phyloP scores from a whole-genome alignment of 106 monocot species.

The Hemerocallis citrina region DNA sequence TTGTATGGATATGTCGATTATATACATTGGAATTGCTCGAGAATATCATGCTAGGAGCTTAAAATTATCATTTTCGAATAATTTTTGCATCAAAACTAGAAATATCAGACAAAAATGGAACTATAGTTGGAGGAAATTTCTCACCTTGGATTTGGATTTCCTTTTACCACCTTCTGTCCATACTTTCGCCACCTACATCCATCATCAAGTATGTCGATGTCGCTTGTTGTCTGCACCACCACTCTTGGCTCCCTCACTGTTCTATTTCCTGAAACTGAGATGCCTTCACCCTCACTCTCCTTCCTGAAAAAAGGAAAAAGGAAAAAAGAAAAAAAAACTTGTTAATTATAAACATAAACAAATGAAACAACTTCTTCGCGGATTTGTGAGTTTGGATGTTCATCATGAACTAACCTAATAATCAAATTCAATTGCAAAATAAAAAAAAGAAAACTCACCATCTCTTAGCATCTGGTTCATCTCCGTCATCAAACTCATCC shows the following conservation, averaged over 20 bases:
- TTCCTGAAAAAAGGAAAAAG: slow-evolving; percentile 19
- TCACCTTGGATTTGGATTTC: slow-evolving; percentile 68
- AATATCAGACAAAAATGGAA: no score
- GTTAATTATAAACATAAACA: not conserved
- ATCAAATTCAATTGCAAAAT: not conserved
- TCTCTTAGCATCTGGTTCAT: slow-evolving; percentile 37
- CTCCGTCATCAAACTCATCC: slow-evolving; percentile 30
- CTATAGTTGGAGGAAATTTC: not conserved
- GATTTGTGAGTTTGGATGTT: not conserved
- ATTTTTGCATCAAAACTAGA: no score
- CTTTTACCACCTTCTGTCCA: slow-evolving; percentile 69
- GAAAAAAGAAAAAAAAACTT: not conserved
- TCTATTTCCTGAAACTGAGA: slow-evolving; percentile 22
- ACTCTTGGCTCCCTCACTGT: slow-evolving; percentile 51
- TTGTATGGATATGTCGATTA: no score
- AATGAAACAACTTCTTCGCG: not conserved
- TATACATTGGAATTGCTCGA: no score
- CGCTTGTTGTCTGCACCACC: slow-evolving; percentile 56
- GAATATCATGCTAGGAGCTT: no score
- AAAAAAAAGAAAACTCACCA: slow-evolving; percentile 24
- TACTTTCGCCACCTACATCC: slow-evolving; percentile 69
- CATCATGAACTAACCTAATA: no score
- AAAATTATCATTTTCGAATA: no score
- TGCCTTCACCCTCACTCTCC: slow-evolving; percentile 35
- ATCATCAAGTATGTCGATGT: slow-evolving; percentile 61